Percentiles rank a stretch among this genome's conserved stretches.
These are phyloP conservation scores for Kernera saxatilis DNA, from an alignment of 345 rosid genomes.

Conservation along the genomic window DNA sequence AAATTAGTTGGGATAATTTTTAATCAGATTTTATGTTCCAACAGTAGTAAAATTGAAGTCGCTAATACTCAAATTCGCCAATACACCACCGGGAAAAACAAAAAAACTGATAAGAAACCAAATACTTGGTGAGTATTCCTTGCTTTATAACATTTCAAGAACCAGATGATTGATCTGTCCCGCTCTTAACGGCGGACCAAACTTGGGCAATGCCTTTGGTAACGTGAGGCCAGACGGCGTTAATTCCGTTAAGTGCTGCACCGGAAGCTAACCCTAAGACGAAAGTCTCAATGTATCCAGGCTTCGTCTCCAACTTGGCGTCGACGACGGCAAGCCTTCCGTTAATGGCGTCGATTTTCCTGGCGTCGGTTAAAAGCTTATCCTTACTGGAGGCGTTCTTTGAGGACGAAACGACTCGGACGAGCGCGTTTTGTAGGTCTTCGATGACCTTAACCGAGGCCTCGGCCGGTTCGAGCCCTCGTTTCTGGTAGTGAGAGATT, in stretches of 20 bases:
- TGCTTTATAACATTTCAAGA: slow-evolving; percentile 7
- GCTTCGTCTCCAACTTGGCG: slow-evolving; percentile 81
- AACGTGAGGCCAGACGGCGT: slow-evolving; percentile 50
- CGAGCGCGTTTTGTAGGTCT: slow-evolving; percentile 70
- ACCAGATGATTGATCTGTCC: slow-evolving; percentile 43
- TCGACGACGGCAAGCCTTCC: slow-evolving; percentile 63
- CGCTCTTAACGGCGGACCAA: slow-evolving; percentile 62
- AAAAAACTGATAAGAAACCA: background rate
- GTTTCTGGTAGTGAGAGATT: slow-evolving; percentile 63
- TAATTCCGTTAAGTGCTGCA: slow-evolving; percentile 54
- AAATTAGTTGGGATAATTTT: background rate
- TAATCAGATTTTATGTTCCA: background rate
- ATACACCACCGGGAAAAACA: background rate
- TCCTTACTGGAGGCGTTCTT: slow-evolving; percentile 38
- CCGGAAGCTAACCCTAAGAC: slow-evolving; percentile 68
- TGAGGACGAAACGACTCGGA: slow-evolving; percentile 50
- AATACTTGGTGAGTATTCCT: background rate
- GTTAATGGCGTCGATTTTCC: slow-evolving; percentile 57
- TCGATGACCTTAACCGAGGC: slow-evolving; percentile 81
- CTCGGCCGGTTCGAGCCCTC: slow-evolving; percentile 66
- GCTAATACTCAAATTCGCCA: background rate
- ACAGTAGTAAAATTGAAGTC: background rate
- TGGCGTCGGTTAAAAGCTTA: slow-evolving; percentile 40
- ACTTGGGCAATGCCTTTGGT: slow-evolving; percentile 48
- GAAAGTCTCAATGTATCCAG: slow-evolving; percentile 58